Conservation (phyloP, 805 yeast genomes). For the Sugiyamaella marilandica region DNA sequence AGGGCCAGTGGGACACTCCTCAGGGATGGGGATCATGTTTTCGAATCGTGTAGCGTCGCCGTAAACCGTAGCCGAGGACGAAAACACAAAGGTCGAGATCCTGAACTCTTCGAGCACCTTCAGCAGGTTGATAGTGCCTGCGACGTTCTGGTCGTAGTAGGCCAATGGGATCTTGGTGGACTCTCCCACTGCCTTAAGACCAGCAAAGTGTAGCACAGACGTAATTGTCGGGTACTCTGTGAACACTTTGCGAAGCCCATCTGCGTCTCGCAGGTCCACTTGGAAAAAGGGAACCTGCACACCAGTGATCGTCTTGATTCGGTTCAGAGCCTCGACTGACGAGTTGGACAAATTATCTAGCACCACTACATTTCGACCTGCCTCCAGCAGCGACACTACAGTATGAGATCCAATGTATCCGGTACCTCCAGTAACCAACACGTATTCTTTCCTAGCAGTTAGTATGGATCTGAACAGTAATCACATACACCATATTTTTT, state of each 20-base stretch:
- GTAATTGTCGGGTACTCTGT: conserved; percentile 42
- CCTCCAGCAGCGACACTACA: conserved; percentile 53
- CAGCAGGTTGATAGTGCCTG: conserved; percentile 58
- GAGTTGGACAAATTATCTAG: conserved; percentile 69
- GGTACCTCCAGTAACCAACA: conserved; percentile 79
- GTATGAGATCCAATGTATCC: conserved; percentile 86
- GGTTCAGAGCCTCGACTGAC: conserved; percentile 56
- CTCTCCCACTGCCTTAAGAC: conserved; percentile 80
- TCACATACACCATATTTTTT: neutral
- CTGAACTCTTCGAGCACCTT: conserved; percentile 45
- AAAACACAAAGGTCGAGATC: conserved; percentile 58
- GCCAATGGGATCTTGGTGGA: conserved; percentile 60
- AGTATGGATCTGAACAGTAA: neutral
- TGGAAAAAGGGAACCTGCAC: conserved; percentile 48
- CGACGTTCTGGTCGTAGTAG: conserved; percentile 65
- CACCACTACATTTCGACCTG: conserved; percentile 66
- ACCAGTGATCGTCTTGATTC: conserved; percentile 53
- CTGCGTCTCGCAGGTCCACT: conserved; percentile 54
- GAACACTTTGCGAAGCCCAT: conserved; percentile 46
- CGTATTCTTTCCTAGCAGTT: conserved; percentile 30
- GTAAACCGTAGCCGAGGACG: conserved; percentile 78
- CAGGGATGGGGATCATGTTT: conserved; percentile 74
- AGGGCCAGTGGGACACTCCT: conserved; percentile 68
- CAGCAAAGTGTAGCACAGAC: conserved; percentile 75
- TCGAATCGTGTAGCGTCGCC: conserved; percentile 74